A percentile compares a stretch with the other conserved stretches of the same genome.
phyloP scores from a whole-genome alignment of 1,284 basidiomycete species.

The Golubevia pallescens region DNA sequence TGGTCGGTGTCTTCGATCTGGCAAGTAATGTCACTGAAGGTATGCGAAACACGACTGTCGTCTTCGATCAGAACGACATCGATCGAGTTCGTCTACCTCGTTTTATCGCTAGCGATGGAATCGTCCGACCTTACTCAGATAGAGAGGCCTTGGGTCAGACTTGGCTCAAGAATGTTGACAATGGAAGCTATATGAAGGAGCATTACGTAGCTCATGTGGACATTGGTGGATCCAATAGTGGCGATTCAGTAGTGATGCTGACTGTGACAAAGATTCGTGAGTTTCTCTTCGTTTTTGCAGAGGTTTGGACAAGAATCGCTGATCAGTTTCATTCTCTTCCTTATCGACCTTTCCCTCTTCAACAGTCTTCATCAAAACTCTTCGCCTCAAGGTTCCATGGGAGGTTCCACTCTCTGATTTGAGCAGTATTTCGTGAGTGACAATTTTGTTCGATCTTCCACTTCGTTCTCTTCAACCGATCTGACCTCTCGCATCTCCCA shows the following conservation, averaged over 20 bases:
- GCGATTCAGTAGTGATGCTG: conserved; percentile 53
- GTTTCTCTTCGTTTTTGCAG: neutral
- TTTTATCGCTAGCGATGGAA: conserved; percentile 71
- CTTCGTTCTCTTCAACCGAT: neutral
- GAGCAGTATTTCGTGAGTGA: conserved; percentile 75
- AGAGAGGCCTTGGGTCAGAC: conserved; percentile 93
- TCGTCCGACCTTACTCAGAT: conserved; percentile 71
- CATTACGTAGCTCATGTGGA: conserved; percentile 81
- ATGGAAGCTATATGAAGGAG: conserved; percentile 82
- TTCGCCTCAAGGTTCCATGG: conserved; percentile 85
- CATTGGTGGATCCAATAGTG: conserved; percentile 68
- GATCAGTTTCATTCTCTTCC: conserved; percentile 65
- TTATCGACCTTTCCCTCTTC: conserved; percentile 80
- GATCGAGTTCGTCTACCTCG: conserved; percentile 89
- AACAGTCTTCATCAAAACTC: conserved; percentile 86
- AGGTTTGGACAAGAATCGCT: no score
- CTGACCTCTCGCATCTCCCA: neutral
- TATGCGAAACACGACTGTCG: conserved; percentile 91
- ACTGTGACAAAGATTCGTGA: conserved; percentile 42
- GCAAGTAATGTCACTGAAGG: conserved; percentile 96
- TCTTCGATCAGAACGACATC: conserved; percentile 89
- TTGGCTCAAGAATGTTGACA: conserved; percentile 91
- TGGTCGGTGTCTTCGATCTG: conserved; percentile 93
- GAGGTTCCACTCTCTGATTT: conserved; percentile 87
- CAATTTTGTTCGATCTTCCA: no score